Base-by-base conservation (phyloP, 306 rosid genomes). In the Cicer bijugum region DNA sequence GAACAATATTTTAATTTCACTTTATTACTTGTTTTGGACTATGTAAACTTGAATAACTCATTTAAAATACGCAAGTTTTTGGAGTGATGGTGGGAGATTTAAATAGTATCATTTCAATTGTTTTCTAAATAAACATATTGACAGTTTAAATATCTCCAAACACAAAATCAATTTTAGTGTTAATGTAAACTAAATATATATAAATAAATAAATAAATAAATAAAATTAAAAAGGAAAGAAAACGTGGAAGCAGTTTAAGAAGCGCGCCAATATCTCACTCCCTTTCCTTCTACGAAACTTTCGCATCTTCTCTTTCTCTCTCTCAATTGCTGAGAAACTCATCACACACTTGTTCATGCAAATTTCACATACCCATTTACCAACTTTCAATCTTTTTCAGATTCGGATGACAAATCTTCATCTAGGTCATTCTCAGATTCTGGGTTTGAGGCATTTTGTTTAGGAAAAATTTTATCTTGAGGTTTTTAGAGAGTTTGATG, bases 181-280 rank as follows among this genome's bases (percentile, higher is more conserved):
- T 20, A 20, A 0, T 20, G 23, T 20, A 20, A 1, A 20, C 23
- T 20, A 20, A 20, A 20, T 20, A 20, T 20, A 20, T 20, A 20
- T 20, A 20, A 19, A 19, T 16, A 16, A 16, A 16, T 16, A 16
- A 19, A 19, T 19, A 19, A 1, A 23, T 28, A 28, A 2, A 28
- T 28, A 28, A 28, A 28, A 4, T 28, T 28, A 28, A 28, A 28
- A 28, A 28, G 35, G 35, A 28, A 28, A 28, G 35, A 28, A 28
- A 28, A 79, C 46, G 86, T 84, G 88, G 86, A 83, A 45, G 75
- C 66, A 64, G 81, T 60, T 67, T 5, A 64, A 78, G 82, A 82
- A 80, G 82, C 82, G 91, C 91, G 91, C 88, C 91, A 90, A 85
- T 82, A 64, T 80, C 91, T 86, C 87, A 59, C 9, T 39, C 75